Base-by-base conservation (phyloP, 768 basidiomycete species). In the Goffeauzyma gilvescens region DNA sequence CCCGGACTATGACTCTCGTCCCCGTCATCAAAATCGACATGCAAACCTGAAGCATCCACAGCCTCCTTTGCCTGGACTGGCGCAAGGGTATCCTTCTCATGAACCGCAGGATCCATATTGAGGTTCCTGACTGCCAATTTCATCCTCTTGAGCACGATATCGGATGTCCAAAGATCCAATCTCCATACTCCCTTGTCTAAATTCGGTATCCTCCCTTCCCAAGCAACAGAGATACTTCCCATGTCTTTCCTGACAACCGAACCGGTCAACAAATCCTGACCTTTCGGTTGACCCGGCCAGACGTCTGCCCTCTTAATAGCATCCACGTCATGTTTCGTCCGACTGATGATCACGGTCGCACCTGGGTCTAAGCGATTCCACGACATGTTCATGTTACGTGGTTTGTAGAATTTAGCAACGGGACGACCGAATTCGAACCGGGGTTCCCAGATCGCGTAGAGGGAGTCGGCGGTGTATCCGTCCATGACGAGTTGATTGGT, bases 121-220 rank as follows among this genome's bases (percentile, higher is more conserved):
- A 86, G 57, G 21, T 69, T 60, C 6, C 61, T 52, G 18, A 87
- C 69, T 8, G 85, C 83, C 2, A 68, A 63, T 7, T 73, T 69
- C 74, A 85, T 84, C 32, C 80, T 71, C 23, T 74, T 68, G 46
- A 71, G 76, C 12, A 75, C 69, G 34, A 81, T 69, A 46, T 75
- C 74, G 18, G 75, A 75, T 8, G 69, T 68, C 5, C 78, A 79
- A 2, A 84, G 58, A 53, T 89, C 86, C 33, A 89, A 53, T 31
- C 66, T 67, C 12, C 9, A 7, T 54, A 28, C 74, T 57, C 41
- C 27, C 22, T 7, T 6, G 9, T 7, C 9, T 13, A 27, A n/a
- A 25, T 18, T 25, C 17, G 17, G 12, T 17, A 43, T 12, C 28
- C 18, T 13, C 14, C 30, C 3, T 17, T 28, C 18, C 18, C 6